These are phyloP conservation scores for Quercus dentata DNA, from an alignment of 306 rosid genomes.

Conservation along the genomic window DNA sequence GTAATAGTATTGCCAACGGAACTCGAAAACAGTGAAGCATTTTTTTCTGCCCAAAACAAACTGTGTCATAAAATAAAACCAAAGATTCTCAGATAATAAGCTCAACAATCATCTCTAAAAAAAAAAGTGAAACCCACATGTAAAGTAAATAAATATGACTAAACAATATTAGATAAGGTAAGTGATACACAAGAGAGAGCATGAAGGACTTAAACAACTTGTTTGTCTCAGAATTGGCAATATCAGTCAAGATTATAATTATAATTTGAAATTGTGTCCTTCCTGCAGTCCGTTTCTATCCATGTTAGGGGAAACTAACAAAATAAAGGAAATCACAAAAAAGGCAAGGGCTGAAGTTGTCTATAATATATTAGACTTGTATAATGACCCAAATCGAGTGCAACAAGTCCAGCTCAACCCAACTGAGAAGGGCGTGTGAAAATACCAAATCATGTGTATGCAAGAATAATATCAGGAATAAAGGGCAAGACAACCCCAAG, in stretches of 20 bases:
- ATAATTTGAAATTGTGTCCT: too few species aligned
- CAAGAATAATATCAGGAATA: too few species aligned
- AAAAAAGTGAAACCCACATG: background rate
- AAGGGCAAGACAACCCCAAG: too few species aligned
- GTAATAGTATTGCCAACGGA: conserved; percentile 17
- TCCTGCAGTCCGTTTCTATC: too few species aligned
- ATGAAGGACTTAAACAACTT: background rate
- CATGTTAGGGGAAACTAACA: background rate
- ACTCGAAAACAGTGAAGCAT: conserved; percentile 29
- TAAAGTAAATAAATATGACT: background rate
- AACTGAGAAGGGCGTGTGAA: too few species aligned
- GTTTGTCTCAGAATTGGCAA: too few species aligned
- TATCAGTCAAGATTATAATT: too few species aligned
- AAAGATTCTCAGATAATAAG: background rate
- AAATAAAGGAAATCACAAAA: background rate
- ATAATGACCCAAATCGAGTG: too few species aligned
- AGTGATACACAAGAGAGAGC: background rate
- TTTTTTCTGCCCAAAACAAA: conserved; percentile 28
- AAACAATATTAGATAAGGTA: background rate
- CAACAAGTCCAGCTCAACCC: too few species aligned
- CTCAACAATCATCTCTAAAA: background rate
- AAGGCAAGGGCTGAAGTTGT: background rate
- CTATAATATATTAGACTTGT: too few species aligned
- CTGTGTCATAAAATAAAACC: background rate
- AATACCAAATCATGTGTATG: too few species aligned